phyloP scores from a whole-genome alignment of 163 green algal species.

The Scenedesmus sp. region DNA sequence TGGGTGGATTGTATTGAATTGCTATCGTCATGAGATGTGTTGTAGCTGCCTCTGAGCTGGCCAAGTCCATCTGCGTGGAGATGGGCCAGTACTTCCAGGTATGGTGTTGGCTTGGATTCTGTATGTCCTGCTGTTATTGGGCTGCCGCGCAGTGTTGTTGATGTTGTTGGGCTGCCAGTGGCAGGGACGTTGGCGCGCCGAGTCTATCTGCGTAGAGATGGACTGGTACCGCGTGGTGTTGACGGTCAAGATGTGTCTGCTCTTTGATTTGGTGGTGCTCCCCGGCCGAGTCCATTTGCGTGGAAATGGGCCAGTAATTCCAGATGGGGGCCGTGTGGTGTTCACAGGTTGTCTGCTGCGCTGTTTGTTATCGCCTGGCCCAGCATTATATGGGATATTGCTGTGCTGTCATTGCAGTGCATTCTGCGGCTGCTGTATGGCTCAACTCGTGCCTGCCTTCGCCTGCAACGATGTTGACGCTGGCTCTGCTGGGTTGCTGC shows the following conservation, averaged over 20 bases:
- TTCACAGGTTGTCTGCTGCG: background rate
- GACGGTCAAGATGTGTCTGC: background rate
- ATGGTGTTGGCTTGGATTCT: background rate
- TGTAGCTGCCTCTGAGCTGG: conserved; percentile 64
- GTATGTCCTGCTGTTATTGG: too few relatives aligned
- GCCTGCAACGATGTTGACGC: too few relatives aligned
- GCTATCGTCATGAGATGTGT: too few relatives aligned
- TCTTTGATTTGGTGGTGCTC: background rate
- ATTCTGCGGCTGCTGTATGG: background rate
- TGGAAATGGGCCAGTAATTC: conserved; percentile 99
- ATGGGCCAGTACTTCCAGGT: conserved; percentile 99
- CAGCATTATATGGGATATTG: background rate
- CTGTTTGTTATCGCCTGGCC: too few relatives aligned
- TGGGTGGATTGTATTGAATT: background rate
- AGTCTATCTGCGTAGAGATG: conserved; percentile 95
- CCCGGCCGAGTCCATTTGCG: conserved; percentile 88
- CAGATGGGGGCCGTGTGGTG: conserved; percentile 69
- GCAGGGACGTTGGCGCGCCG: conserved; percentile 52
- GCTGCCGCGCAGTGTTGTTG: background rate
- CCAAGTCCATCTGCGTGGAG: conserved; percentile 89
- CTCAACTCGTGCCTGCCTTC: too few relatives aligned
- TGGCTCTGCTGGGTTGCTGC: too few relatives aligned
- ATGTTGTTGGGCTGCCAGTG: background rate
- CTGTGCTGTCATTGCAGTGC: background rate
- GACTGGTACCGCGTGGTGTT: conserved; percentile 97